A percentile compares a stretch with the other conserved stretches of the same genome.
Conservation (phyloP, 441 rosid species). For the Rhodomyrtus psidioides region DNA sequence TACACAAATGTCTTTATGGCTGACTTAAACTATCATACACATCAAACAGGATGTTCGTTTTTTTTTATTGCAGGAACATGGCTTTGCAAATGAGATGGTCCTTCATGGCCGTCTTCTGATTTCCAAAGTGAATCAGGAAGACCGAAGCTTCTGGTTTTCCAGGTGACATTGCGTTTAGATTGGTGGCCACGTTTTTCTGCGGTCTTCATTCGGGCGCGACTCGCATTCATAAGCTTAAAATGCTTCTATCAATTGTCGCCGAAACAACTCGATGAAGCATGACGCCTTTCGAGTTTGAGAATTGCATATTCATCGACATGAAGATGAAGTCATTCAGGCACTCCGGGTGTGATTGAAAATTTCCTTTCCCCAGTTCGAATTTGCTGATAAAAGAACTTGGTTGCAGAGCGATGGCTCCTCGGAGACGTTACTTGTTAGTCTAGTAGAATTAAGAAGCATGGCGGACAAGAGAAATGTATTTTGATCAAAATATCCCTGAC, state of each 20-base stretch:
- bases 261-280: background rate
- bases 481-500: too few species aligned
- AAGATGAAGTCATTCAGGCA: background rate
- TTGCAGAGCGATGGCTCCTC: too few species aligned
- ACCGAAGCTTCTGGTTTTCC: background rate
- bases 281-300: background rate
- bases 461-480: too few species aligned
- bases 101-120: background rate
- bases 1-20: too few species aligned
- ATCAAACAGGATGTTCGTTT: conserved; percentile 3
- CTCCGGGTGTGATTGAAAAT: background rate
- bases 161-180: background rate
- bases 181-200: background rate
- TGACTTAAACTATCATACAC: conserved; percentile 25
- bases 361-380: background rate
- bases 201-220: background rate
- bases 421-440: too few species aligned
- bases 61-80: background rate
- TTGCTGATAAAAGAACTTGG: background rate
- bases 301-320: background rate
- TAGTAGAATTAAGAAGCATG: too few species aligned
- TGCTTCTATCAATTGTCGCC: background rate
- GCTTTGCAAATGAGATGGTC: background rate
- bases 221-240: background rate
- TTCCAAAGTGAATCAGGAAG: background rate